phyloP scores from a whole-genome alignment of 331 rosid genomes.

The Quercus phellos region DNA sequence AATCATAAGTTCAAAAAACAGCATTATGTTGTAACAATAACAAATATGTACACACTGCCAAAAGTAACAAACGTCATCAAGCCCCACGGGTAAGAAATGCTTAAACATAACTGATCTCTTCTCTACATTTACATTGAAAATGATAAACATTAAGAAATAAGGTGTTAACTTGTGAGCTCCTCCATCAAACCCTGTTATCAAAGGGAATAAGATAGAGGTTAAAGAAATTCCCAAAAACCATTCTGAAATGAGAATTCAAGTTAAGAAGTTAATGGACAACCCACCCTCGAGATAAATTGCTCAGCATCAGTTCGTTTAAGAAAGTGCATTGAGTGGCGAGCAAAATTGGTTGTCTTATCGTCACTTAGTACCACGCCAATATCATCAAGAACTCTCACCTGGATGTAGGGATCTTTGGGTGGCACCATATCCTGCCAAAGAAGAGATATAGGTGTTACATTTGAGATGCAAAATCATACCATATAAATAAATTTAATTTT shows the following conservation, averaged over 20 bases:
- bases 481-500: not conserved
- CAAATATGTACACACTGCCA: not conserved
- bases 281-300: slow-evolving; percentile 63
- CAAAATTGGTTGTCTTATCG: slow-evolving; percentile 68
- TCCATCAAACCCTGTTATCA: slow-evolving; percentile 82
- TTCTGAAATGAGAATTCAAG: slow-evolving; percentile 3
- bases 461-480: not conserved
- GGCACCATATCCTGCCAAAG: slow-evolving; percentile 90
- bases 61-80: not conserved
- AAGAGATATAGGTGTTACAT: slow-evolving; percentile 10
- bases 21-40: not conserved
- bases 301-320: slow-evolving; percentile 91
- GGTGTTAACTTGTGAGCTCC: slow-evolving; percentile 57
- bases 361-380: slow-evolving; percentile 75
- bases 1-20: no score
- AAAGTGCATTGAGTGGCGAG: slow-evolving; percentile 81
- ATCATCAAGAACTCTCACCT: slow-evolving; percentile 87
- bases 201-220: slow-evolving; percentile 4
- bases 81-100: not conserved
- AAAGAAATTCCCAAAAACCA: slow-evolving; percentile 1
- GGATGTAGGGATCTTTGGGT: slow-evolving; percentile 88
- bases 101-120: not conserved
- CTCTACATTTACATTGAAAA: not conserved
- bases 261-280: slow-evolving; percentile 16
- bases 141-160: not conserved